These are phyloP conservation scores for Penicillium hordei DNA, from an alignment of 2,329 filamentous ascomycete genomes.

Conservation along the genomic window DNA sequence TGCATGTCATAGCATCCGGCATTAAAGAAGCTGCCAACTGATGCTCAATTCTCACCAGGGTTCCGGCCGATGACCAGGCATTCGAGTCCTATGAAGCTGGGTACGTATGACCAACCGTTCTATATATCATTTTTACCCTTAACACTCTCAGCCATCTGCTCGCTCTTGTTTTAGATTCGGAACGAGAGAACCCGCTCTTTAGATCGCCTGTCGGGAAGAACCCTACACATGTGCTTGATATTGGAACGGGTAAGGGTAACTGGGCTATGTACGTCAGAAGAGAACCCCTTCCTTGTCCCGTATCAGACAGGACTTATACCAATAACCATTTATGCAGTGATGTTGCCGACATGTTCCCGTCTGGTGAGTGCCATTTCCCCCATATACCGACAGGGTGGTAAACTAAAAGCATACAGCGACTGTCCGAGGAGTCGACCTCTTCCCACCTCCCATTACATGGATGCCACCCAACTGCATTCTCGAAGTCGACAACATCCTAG, in stretches of 20 bases:
- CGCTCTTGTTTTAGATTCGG: conserved; percentile 14
- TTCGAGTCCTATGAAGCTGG: conserved; percentile 22
- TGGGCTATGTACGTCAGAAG: conserved; percentile 6
- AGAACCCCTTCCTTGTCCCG: no score
- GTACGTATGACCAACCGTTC: neutral
- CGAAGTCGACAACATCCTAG: conserved; percentile 2
- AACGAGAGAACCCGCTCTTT: conserved; percentile 15
- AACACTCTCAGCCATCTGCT: conserved; percentile 13
- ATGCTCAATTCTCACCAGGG: neutral
- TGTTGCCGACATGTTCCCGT: conserved; percentile 6
- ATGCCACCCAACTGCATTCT: conserved; percentile 6
- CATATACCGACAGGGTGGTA: neutral
- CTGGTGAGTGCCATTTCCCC: neutral
- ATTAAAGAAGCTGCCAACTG: neutral
- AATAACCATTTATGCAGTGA: neutral
- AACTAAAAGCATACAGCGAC: neutral
- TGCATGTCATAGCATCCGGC: neutral
- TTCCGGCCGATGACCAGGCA: conserved; percentile 19
- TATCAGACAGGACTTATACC: neutral
- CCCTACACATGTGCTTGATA: conserved; percentile 13
- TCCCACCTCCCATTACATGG: conserved; percentile 4
- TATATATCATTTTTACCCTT: neutral
- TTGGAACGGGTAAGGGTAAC: conserved; percentile 17
- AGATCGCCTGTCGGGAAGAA: conserved; percentile 9
- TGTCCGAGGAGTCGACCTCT: conserved; percentile 6